Percentiles rank a stretch among this genome's conserved stretches.
Evolutionary conservation across 495 filamentous ascomycete species (phyloP).

Genomic region (Neurospora sp.): DNA sequence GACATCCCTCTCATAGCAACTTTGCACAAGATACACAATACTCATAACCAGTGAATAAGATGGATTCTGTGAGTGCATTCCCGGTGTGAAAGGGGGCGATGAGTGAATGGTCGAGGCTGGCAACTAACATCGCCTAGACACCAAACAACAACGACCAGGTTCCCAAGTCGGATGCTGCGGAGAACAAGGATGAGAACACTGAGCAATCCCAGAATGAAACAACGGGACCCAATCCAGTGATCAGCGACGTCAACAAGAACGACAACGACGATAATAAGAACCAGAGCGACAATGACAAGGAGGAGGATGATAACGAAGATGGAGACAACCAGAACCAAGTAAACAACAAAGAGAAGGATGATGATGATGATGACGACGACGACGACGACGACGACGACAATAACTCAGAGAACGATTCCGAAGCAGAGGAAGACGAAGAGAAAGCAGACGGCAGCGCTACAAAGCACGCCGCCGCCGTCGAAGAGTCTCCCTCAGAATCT

Average conservation of each 20-base stretch:
- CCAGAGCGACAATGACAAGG: constrained; percentile 5
- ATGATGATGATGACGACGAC: constrained; percentile 3
- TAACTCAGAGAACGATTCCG: constrained; percentile 5
- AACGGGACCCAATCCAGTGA: constrained; percentile 3
- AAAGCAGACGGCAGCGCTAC: constrained; percentile 7
- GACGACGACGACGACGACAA: constrained; percentile 5
- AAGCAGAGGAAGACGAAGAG: constrained; percentile 17
- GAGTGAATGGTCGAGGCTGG: too few relatives aligned
- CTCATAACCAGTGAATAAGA: not conserved
- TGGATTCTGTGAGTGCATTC: constrained; percentile 18
- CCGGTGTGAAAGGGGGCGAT: not conserved
- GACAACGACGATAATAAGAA: not conserved
- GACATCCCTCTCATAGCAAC: not conserved
- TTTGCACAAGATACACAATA: not conserved
- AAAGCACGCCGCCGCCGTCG: not conserved
- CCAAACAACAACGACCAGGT: constrained; percentile 10
- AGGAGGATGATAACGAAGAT: constrained; percentile 7
- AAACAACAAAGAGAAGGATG: constrained; percentile 1
- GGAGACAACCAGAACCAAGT: constrained; percentile 10
- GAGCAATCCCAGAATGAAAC: not conserved
- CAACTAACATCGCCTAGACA: not conserved
- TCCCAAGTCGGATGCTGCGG: constrained; percentile 10
- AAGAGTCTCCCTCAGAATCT: constrained; percentile 8
- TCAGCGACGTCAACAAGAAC: not conserved
- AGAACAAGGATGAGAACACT: constrained; percentile 7